phyloP scores from a whole-genome alignment of 331 rosid genomes.

The Telfairia occidentalis region DNA sequence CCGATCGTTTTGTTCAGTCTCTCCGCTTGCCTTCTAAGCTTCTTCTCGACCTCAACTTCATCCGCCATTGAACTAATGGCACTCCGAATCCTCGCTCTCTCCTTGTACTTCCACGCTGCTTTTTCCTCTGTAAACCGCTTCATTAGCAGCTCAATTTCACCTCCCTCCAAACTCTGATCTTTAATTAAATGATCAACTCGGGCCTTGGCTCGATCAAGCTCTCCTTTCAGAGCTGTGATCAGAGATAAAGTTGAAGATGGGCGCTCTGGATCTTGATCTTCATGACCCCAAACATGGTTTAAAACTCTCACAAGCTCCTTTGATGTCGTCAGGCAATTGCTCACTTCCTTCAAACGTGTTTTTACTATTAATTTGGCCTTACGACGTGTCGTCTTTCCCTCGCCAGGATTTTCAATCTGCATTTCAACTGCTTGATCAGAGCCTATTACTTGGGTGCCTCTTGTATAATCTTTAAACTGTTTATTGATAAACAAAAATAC shows the following conservation, averaged over 20 bases:
- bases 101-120: slow-evolving; percentile 57
- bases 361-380: slow-evolving; percentile 27
- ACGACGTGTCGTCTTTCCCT: slow-evolving; percentile 23
- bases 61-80: slow-evolving; percentile 43
- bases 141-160: slow-evolving; percentile 36
- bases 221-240: slow-evolving; percentile 49
- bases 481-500: too few relatives aligned
- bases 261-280: slow-evolving; percentile 25
- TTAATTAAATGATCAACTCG: slow-evolving; percentile 47
- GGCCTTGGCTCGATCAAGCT: slow-evolving; percentile 50
- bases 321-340: slow-evolving; percentile 53
- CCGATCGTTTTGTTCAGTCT: slow-evolving; percentile 71
- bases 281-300: slow-evolving; percentile 38
- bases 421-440: too few relatives aligned
- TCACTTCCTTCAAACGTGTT: slow-evolving; percentile 62
- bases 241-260: slow-evolving; percentile 38
- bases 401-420: slow-evolving; percentile 32
- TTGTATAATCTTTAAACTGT: too few relatives aligned
- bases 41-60: slow-evolving; percentile 73
- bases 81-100: slow-evolving; percentile 45
- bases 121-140: slow-evolving; percentile 64
- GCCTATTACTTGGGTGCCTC: too few relatives aligned
- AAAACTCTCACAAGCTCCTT: slow-evolving; percentile 71
- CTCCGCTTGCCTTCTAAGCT: slow-evolving; percentile 67
- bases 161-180: slow-evolving; percentile 37